A percentile compares a stretch with the other conserved stretches of the same genome.
phyloP scores from a whole-genome alignment of 2,329 filamentous ascomycete species.

The Aureobasidium sp. region DNA sequence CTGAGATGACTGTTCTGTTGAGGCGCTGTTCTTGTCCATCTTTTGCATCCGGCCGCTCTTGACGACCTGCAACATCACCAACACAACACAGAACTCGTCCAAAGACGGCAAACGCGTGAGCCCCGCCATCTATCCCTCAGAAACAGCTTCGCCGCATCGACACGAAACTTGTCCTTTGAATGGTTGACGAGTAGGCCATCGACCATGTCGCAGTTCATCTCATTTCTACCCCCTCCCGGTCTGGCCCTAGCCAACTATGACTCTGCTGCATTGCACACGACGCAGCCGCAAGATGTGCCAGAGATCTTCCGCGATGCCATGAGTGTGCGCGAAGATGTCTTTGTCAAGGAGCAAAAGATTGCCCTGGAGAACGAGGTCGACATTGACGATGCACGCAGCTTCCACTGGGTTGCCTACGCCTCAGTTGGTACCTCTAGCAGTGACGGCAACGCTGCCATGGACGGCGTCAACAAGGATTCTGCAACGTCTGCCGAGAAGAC shows the following conservation, averaged over 20 bases:
- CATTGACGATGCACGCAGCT: slow-evolving; percentile 66
- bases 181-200: neutral
- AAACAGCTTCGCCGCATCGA: neutral
- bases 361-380: slow-evolving; percentile 66
- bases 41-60: neutral
- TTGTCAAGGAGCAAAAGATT: slow-evolving; percentile 48
- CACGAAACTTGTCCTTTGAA: neutral
- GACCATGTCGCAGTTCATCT: slow-evolving; percentile 29
- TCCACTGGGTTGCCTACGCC: slow-evolving; percentile 83
- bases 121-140: neutral
- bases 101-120: neutral
- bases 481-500: slow-evolving; percentile 26
- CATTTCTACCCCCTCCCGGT: slow-evolving; percentile 28
- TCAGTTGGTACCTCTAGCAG: slow-evolving; percentile 41
- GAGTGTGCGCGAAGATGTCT: slow-evolving; percentile 48
- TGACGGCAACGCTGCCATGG: slow-evolving; percentile 31
- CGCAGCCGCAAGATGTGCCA: slow-evolving; percentile 31
- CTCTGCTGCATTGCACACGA: slow-evolving; percentile 17
- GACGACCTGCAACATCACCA: neutral
- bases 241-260: slow-evolving; percentile 28
- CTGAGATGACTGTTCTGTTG: neutral
- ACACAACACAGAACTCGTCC: neutral
- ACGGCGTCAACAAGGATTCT: slow-evolving; percentile 26
- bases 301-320: slow-evolving; percentile 46
- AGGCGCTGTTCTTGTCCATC: neutral